These are phyloP conservation scores for Podaxis rugospora DNA, from an alignment of 768 basidiomycete genomes.

Conservation along the genomic window DNA sequence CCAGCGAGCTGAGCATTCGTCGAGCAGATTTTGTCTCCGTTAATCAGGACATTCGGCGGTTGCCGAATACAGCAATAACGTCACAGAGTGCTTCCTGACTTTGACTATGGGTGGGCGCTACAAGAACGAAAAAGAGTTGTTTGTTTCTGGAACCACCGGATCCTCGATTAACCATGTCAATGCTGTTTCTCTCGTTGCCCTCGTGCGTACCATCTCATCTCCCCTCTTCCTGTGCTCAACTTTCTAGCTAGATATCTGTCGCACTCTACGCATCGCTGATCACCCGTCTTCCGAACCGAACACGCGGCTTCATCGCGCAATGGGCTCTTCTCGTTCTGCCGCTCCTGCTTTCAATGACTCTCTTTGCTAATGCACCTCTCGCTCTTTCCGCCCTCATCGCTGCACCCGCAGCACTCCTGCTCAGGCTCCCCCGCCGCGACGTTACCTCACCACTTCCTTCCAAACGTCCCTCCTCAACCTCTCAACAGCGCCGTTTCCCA, in stretches of 20 bases:
- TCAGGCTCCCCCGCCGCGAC: slow-evolving; percentile 37
- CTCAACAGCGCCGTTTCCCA: slow-evolving; percentile 22
- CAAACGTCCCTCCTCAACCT: slow-evolving; percentile 21
- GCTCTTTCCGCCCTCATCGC: slow-evolving; percentile 47
- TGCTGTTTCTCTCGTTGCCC: slow-evolving; percentile 44
- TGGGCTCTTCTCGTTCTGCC: slow-evolving; percentile 70
- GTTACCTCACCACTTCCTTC: slow-evolving; percentile 53
- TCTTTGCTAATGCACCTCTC: slow-evolving; percentile 57
- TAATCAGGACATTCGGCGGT: not conserved
- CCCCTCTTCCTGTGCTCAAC: not conserved
- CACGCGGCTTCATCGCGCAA: slow-evolving; percentile 42
- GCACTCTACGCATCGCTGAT: slow-evolving; percentile 59
- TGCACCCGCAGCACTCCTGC: slow-evolving; percentile 39
- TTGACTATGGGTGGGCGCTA: slow-evolving; percentile 33
- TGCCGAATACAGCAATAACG: not conserved
- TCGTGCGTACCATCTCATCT: slow-evolving; percentile 20
- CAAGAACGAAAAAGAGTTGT: slow-evolving; percentile 77
- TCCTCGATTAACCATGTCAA: slow-evolving; percentile 69
- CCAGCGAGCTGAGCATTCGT: slow-evolving; percentile 34
- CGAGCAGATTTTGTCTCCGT: slow-evolving; percentile 1
- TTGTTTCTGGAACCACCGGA: slow-evolving; percentile 72
- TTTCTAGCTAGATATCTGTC: slow-evolving; percentile 56
- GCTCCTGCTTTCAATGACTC: slow-evolving; percentile 74
- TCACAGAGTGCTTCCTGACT: not conserved
- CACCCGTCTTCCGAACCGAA: slow-evolving; percentile 40